These are phyloP conservation scores for Diospyros lotus DNA, from an alignment of 148 eudicot species.

Conservation along the genomic window DNA sequence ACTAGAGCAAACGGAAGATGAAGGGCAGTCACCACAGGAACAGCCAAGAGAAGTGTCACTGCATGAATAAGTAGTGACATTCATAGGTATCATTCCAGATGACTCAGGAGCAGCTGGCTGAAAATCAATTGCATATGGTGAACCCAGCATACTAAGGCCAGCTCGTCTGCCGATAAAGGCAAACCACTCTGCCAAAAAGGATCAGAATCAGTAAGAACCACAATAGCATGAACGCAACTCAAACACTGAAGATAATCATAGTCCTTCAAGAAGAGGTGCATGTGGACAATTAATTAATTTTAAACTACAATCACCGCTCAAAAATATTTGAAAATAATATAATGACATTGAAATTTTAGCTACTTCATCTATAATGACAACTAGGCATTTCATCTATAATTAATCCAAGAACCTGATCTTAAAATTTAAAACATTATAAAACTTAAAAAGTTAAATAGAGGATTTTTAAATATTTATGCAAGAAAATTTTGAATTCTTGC, in stretches of 20 bases:
- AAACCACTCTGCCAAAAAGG: constrained; percentile 67
- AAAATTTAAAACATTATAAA: not conserved
- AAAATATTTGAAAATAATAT: not conserved
- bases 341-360: not conserved
- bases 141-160: constrained; percentile 63
- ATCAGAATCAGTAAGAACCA: not conserved
- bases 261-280: not conserved
- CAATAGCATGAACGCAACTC: constrained; percentile 8
- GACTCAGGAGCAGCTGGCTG: constrained; percentile 53
- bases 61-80: constrained; percentile 84
- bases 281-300: not conserved
- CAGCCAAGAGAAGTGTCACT: constrained; percentile 91
- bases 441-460: not conserved
- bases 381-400: not conserved
- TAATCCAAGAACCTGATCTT: not conserved
- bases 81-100: constrained; percentile 93
- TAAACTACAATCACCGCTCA: constrained; percentile 1
- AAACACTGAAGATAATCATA: not conserved
- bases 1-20: constrained; percentile 64
- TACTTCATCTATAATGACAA: not conserved
- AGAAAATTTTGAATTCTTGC: not conserved
- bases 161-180: constrained; percentile 77
- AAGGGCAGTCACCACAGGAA: constrained; percentile 98
- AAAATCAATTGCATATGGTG: constrained; percentile 90
- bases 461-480: not conserved